Percentiles rank a stretch among this genome's conserved stretches.
These are phyloP conservation scores for Pichia kluyveri DNA, from an alignment of 805 yeast species.

Conservation along the genomic window DNA sequence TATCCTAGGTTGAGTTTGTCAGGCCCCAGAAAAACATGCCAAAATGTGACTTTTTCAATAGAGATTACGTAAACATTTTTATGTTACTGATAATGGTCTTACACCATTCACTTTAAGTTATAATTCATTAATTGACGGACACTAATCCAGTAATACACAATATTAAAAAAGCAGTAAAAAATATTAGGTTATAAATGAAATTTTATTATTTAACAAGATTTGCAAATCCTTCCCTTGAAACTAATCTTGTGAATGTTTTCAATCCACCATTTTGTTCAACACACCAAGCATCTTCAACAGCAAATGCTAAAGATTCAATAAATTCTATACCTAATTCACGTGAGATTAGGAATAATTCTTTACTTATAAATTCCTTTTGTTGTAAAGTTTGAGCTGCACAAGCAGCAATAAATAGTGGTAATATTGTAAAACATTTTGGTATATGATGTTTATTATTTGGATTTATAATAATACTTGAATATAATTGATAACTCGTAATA, in stretches of 20 bases:
- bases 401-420: slow-evolving; percentile 23
- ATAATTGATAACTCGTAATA: slow-evolving; percentile 10
- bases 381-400: slow-evolving; percentile 17
- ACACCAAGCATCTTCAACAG: slow-evolving; percentile 24
- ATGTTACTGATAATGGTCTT: too few relatives aligned
- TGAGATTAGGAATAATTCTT: slow-evolving; percentile 17
- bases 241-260: slow-evolving; percentile 12
- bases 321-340: slow-evolving; percentile 8
- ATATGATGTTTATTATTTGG: neutral
- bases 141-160: neutral
- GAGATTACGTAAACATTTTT: too few relatives aligned
- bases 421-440: slow-evolving; percentile 7
- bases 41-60: too few relatives aligned
- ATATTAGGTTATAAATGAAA: too few relatives aligned
- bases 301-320: slow-evolving; percentile 12
- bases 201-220: neutral
- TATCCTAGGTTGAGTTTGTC: too few relatives aligned
- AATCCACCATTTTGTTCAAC: slow-evolving; percentile 14
- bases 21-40: too few relatives aligned
- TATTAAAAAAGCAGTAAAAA: too few relatives aligned
- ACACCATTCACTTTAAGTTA: too few relatives aligned
- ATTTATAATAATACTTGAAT: neutral
- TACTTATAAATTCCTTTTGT: slow-evolving; percentile 20
- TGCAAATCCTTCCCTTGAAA: slow-evolving; percentile 13
- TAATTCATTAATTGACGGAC: too few relatives aligned